Evolutionary conservation across 768 basidiomycete genomes (phyloP), one percentile per base, ranked within the genome.

Genomic region (Saitozyma podzolica): DNA sequence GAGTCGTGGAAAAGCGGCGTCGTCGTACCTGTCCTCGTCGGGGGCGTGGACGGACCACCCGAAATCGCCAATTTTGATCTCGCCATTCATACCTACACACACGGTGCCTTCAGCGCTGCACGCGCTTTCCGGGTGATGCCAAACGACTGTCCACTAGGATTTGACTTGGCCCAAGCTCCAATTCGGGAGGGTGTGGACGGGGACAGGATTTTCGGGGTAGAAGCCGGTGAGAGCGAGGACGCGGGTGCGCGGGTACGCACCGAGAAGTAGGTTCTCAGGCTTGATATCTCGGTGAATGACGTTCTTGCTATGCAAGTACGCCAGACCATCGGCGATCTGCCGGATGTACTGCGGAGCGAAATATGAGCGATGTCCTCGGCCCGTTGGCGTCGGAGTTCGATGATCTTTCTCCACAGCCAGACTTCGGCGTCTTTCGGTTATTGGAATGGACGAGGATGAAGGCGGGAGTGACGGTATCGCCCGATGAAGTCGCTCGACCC

Each of bases 221-320:
- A 2, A 5, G 29, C 29, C 29, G 48, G 6, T 48, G 37, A 14
- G 7, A 48, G 19, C 8, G 29, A 2, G 29, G 29, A 29, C 29
- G 29, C 29, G 29, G 29, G 29, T 29, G 5, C 29, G 29, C 29
- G 20, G 10, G 47, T 40, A n/a, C 61, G 39, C 86, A 10, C 94
- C 94, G 8, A 98, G 81, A 37, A 99, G 84, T 50, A 99, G 81
- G 78, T 99, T 99, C 82, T 99, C 95, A 0, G 96, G 96, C 80
- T 99, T 99, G 82, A 99, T 98, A 73, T 99, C 96, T 37, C 96
- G 87, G 80, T 99, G 96, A 56, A 98, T 99, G 73, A 99, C 91
- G 73, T 98, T 91, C 74, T 98, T 97, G 51, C 83, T 81, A 74
- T 99, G 96, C 9, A 98, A 84, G 78, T 99, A 98, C 13, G 83